Base-by-base conservation (phyloP, 495 filamentous ascomycete genomes). In the Aspergillus taichungensis region DNA sequence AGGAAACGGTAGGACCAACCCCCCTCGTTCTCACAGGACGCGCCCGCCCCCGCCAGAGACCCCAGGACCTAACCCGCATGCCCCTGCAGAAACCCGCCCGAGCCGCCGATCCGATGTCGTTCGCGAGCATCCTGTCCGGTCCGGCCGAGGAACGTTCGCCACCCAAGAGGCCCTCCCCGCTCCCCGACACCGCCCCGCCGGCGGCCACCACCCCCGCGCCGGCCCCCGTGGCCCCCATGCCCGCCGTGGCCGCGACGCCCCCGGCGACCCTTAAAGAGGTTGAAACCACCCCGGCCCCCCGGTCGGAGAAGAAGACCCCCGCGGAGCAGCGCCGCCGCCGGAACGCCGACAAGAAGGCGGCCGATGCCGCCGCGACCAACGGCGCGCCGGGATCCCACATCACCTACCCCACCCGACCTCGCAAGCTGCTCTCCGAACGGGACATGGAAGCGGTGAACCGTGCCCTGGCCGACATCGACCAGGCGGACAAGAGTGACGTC, bases 61-160 rank as follows among this genome's bases (percentile, higher is more conserved):
- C 18, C 18, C 18, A 24, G 18, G 18, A 24, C 18, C 18, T 24
- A 24, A 24, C 18, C 18, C 18, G 1, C 18, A 4, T 24, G 18
- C 4, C 18, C 34, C 43, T 50, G 46, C 49, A 85, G 75, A 84
- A 76, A 40, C 72, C 79, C 30, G 72, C 79, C 43, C 78, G 84
- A 50, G 77, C 82, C 41, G 78, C 81, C 13, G 83, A 90, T 63
- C 84, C 88, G 10, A 95, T 95, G 88, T 87, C 87, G 3, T 88
- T 95, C 52, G 88, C 87, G 30, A 92, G 85, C 58, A 94, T 95
- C 44, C 77, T 95, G 31, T 89, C 87, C 1, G 82, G 75, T 47
- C 76, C 84, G 18, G 64, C 72, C 12, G 63, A 71, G 56, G 74
- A 79, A 27, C 60, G 71, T 30, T 53, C 73, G 5, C 72, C 75